Conservation (phyloP, 495 filamentous ascomycete species). For the Hypoxylon subgilvum region DNA sequence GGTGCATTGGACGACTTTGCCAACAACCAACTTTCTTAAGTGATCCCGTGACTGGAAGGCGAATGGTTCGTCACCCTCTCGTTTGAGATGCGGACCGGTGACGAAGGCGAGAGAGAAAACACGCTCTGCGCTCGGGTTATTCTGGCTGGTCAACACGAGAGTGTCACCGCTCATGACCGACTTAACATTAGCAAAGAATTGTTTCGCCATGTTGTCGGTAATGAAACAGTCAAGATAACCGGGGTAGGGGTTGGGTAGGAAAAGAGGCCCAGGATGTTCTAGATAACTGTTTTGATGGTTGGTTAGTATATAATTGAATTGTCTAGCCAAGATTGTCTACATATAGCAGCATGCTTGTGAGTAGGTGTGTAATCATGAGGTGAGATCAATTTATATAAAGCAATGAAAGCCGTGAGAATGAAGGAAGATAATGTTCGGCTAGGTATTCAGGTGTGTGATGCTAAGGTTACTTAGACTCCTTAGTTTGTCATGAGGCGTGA, state of each 20-base stretch:
- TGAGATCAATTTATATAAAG: not conserved
- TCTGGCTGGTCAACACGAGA: slow-evolving; percentile 73
- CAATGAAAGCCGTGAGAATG: no score
- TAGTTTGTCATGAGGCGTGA: no score
- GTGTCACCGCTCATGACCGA: slow-evolving; percentile 92
- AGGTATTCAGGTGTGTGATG: no score
- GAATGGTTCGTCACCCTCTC: slow-evolving; percentile 89
- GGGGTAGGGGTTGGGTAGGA: slow-evolving; percentile 6
- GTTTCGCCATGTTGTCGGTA: slow-evolving; percentile 45
- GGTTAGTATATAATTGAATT: no score
- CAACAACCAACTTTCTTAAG: slow-evolving; percentile 80
- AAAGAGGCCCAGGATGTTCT: slow-evolving; percentile 31
- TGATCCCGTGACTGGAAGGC: slow-evolving; percentile 94
- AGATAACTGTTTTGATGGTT: no score
- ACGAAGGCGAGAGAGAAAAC: slow-evolving; percentile 90
- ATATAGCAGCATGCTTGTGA: no score
- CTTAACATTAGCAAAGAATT: slow-evolving; percentile 81
- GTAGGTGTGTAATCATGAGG: not conserved
- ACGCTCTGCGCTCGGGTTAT: slow-evolving; percentile 78
- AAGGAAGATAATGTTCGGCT: no score
- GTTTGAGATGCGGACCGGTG: slow-evolving; percentile 80
- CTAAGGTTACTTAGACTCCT: no score
- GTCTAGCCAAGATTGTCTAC: no score
- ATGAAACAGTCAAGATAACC: slow-evolving; percentile 4
- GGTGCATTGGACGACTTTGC: slow-evolving; percentile 83